Evolutionary conservation across 2,329 filamentous ascomycete genomes (phyloP).

Genomic region (Geosmithia flava): DNA sequence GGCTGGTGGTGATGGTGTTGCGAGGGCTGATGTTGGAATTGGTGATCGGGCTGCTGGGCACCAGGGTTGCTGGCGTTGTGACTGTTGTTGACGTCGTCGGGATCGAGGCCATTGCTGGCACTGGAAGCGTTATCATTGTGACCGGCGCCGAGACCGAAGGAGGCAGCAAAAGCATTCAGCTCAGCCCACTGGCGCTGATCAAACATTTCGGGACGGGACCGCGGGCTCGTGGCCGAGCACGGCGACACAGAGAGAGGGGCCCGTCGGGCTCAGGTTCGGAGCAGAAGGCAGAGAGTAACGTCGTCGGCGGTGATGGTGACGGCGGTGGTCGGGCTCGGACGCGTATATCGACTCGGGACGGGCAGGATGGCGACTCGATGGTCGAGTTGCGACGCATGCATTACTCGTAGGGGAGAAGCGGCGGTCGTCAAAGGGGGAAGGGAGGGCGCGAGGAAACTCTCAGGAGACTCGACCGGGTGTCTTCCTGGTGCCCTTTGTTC

Average conservation of each 20-base stretch:
- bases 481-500: too few species aligned
- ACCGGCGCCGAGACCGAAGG: not conserved
- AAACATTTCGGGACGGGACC: conserved; percentile 2
- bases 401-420: too few species aligned
- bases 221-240: conserved; percentile 1
- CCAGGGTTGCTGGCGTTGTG: not conserved
- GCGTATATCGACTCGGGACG: too few species aligned
- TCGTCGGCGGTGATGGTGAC: not conserved
- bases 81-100: not conserved
- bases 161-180: conserved; percentile 3
- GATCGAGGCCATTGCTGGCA: not conserved
- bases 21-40: not conserved
- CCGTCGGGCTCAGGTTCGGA: not conserved
- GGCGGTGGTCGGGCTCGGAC: too few species aligned
- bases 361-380: too few species aligned
- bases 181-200: conserved; percentile 4
- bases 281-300: not conserved
- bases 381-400: too few species aligned
- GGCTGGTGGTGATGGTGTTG: conserved; percentile 1
- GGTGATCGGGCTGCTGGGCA: conserved; percentile 1
- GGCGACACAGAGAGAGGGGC: not conserved
- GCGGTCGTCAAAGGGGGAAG: too few species aligned
- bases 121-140: not conserved
- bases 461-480: too few species aligned
- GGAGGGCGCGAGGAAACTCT: too few species aligned